Conservation (phyloP, 2,329 filamentous ascomycete genomes). For the Verticillium nubilum region DNA sequence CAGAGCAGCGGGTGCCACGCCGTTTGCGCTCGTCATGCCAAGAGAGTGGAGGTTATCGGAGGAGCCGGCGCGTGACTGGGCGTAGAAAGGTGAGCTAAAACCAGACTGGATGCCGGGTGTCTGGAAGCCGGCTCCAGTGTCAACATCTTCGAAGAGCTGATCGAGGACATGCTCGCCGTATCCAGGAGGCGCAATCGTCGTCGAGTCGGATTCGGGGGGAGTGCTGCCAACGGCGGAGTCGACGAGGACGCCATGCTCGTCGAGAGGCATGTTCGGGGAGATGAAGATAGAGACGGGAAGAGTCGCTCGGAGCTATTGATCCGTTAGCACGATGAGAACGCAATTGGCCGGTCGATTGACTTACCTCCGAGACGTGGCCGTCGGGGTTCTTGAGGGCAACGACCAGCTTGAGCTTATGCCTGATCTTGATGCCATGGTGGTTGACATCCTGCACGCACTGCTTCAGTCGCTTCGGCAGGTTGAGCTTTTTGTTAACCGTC, state of each 20-base stretch:
- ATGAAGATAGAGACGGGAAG: constrained; percentile 92
- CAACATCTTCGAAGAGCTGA: constrained; percentile 82
- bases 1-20: constrained; percentile 46
- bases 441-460: constrained; percentile 88
- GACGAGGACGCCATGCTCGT: constrained; percentile 78
- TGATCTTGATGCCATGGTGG: constrained; percentile 81
- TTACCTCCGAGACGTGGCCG: constrained; percentile 84
- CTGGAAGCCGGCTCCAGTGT: constrained; percentile 68
- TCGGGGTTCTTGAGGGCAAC: constrained; percentile 92
- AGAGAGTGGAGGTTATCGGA: constrained; percentile 68
- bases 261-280: constrained; percentile 84
- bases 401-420: constrained; percentile 88
- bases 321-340: constrained; percentile 7
- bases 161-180: constrained; percentile 90
- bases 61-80: constrained; percentile 68
- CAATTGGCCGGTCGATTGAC: constrained; percentile 14
- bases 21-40: constrained; percentile 32
- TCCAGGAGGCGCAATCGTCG: constrained; percentile 75
- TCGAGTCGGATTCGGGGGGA: constrained; percentile 35
- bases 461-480: constrained; percentile 75
- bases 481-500: constrained; percentile 54
- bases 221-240: constrained; percentile 40
- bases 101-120: constrained; percentile 67
- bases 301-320: constrained; percentile 68
- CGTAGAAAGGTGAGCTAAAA: constrained; percentile 75